These are phyloP conservation scores for Solanum corneliomulleri DNA, from an alignment of 257 asterid species.

Conservation along the genomic window DNA sequence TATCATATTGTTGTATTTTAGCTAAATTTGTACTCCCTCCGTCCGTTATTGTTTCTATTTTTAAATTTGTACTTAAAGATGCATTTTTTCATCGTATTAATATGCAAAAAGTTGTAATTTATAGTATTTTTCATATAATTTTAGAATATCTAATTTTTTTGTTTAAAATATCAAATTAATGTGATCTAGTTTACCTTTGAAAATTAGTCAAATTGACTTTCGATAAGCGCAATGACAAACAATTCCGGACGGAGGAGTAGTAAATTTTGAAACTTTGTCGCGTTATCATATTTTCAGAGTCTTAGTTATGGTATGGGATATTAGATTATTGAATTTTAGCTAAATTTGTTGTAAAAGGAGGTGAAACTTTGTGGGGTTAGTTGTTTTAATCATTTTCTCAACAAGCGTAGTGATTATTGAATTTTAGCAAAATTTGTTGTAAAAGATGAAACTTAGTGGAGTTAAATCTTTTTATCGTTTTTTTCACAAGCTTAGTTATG, in stretches of 20 bases:
- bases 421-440: not conserved
- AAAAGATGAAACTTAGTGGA: not conserved
- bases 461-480: not conserved
- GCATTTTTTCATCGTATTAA: no score
- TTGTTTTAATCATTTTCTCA: not conserved
- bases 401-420: not conserved
- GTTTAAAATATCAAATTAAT: no score
- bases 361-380: not conserved
- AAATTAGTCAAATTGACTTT: no score
- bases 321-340: not conserved
- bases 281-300: no score
- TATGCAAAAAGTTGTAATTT: no score
- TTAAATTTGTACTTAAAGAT: no score
- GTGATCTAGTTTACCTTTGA: no score
- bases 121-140: no score
- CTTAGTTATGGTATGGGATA: not conserved
- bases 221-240: no score
- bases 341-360: not conserved
- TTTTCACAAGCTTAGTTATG: not conserved
- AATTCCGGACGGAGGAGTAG: no score
- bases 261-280: not conserved
- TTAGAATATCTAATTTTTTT: no score
- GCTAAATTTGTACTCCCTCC: not conserved
- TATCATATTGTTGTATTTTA: not conserved
- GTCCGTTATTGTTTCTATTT: no score